These are phyloP conservation scores for Gyromitra esculenta DNA, from an alignment of 2,329 filamentous ascomycete species.

Conservation along the genomic window DNA sequence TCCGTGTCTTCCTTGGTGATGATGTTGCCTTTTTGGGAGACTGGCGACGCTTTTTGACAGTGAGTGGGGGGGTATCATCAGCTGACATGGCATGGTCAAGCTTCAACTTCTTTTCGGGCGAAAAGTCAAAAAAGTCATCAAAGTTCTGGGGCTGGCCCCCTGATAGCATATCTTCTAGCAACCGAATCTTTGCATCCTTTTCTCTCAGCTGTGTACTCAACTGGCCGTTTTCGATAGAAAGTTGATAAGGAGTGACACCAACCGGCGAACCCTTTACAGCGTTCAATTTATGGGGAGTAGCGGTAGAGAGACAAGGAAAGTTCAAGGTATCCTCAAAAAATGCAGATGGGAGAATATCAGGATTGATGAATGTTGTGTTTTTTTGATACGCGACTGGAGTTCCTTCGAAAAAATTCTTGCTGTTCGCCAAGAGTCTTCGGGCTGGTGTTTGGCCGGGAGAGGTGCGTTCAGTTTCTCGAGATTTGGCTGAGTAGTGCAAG, in stretches of 20 bases:
- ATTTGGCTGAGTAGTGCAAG: conserved; percentile 26
- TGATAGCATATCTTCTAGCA: conserved; percentile 51
- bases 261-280: conserved; percentile 44
- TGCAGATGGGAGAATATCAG: conserved; percentile 46
- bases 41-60: conserved; percentile 51
- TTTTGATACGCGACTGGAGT: conserved; percentile 36
- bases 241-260: conserved; percentile 41
- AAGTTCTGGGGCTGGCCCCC: conserved; percentile 44
- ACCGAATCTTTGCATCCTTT: conserved; percentile 51
- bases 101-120: conserved; percentile 50
- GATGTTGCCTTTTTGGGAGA: conserved; percentile 41
- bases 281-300: conserved; percentile 53
- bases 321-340: conserved; percentile 47
- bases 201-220: conserved; percentile 50
- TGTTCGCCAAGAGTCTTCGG: conserved; percentile 37
- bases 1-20: conserved; percentile 33
- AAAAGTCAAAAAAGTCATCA: conserved; percentile 53
- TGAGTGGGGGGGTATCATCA: conserved; percentile 37
- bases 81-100: conserved; percentile 3
- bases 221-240: conserved; percentile 47
- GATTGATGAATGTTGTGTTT: conserved; percentile 44
- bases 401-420: conserved; percentile 38
- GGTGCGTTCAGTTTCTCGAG: conserved; percentile 18
- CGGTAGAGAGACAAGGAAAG: conserved; percentile 46
- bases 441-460: conserved; percentile 45